Percentiles rank a stretch among this genome's conserved stretches.
Evolutionary conservation across 805 yeast species (phyloP).

Genomic region (Kodamaea leandrae): DNA sequence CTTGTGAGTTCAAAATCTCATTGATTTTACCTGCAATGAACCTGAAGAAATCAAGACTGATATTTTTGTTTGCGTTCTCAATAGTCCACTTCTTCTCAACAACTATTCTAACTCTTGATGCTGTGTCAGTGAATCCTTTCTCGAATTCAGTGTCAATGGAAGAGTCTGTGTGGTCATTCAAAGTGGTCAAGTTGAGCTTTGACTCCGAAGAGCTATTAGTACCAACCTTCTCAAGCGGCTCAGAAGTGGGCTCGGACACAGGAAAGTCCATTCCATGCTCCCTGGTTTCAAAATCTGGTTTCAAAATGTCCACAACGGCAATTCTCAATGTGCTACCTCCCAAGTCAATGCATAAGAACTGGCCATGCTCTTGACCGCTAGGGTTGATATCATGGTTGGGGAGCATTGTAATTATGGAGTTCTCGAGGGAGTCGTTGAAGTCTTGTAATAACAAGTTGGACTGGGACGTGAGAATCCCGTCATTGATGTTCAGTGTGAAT

Average conservation of each 20-base stretch:
- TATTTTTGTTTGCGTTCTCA: conserved; percentile 35
- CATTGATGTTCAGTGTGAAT: conserved; percentile 13
- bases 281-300: background rate
- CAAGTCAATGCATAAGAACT: conserved; percentile 48
- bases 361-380: conserved; percentile 36
- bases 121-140: conserved; percentile 12
- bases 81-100: conserved; percentile 39
- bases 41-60: conserved; percentile 43
- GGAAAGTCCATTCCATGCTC: background rate
- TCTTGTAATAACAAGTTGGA: conserved; percentile 15
- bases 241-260: background rate
- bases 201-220: conserved; percentile 8
- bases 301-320: conserved; percentile 32
- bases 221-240: conserved; percentile 1
- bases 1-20: conserved; percentile 26
- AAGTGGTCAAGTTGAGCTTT: conserved; percentile 8
- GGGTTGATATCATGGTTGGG: conserved; percentile 40
- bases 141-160: conserved; percentile 7
- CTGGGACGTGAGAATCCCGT: conserved; percentile 11
- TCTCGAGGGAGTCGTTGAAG: conserved; percentile 30
- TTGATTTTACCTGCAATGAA: conserved; percentile 36
- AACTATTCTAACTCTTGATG: conserved; percentile 26
- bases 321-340: conserved; percentile 57
- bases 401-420: conserved; percentile 36
- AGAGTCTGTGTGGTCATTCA: conserved; percentile 9